These are phyloP conservation scores for Panicum miliaceum DNA, from an alignment of 176 grass and related monocot genomes.

Conservation along the genomic window DNA sequence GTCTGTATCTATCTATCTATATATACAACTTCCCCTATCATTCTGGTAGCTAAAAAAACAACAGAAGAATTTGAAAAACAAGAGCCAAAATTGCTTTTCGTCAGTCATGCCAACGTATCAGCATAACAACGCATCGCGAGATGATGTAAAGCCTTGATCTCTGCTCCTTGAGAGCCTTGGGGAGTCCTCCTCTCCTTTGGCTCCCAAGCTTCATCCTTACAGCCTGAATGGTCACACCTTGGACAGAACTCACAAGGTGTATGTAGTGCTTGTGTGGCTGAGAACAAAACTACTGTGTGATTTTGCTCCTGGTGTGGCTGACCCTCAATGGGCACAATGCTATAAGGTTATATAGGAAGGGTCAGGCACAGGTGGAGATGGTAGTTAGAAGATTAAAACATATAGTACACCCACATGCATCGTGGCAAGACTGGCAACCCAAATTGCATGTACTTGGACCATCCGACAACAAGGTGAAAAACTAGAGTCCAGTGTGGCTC, in stretches of 20 bases:
- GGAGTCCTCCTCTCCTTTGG: conserved; percentile 46
- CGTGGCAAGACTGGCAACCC: conserved; percentile 44
- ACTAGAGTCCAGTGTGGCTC: conserved; percentile 10
- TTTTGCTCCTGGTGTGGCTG: conserved; percentile 22
- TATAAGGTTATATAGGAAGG: conserved; percentile 41
- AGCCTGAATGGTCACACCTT: not conserved
- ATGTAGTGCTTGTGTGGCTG: not conserved
- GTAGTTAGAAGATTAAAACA: not conserved
- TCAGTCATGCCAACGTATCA: conserved; percentile 66
- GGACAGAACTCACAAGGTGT: not conserved
- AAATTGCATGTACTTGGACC: conserved; percentile 43
- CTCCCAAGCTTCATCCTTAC: conserved; percentile 49
- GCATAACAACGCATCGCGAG: conserved; percentile 51
- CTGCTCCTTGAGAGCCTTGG: conserved; percentile 50
- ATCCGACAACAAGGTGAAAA: conserved; percentile 49
- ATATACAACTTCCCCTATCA: conserved; percentile 32
- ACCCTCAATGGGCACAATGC: not conserved
- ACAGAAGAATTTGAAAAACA: not conserved
- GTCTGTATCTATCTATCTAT: conserved; percentile 4
- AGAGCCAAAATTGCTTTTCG: not conserved
- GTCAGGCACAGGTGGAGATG: conserved; percentile 26
- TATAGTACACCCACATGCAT: conserved; percentile 28
- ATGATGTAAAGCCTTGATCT: conserved; percentile 63
- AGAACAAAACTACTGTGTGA: conserved; percentile 2
- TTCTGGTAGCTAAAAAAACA: conserved; percentile 29